Base-by-base conservation (phyloP, 352 stramenopile genomes). In the Pythium rishiriense region DNA sequence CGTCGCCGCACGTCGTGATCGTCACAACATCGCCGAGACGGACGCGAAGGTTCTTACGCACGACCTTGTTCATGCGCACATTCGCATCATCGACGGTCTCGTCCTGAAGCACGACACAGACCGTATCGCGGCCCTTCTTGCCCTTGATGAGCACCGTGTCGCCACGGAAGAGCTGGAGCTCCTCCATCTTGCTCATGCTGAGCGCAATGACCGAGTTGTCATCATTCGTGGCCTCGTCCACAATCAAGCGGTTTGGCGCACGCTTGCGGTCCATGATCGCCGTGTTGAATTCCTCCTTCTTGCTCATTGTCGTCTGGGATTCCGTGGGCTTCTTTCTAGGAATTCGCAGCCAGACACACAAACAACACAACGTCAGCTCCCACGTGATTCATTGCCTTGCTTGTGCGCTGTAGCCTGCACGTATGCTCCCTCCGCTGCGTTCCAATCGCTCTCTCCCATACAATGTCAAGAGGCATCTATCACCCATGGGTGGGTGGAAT, bases 11-110 rank as follows among this genome's bases (percentile, higher is more conserved):
- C 50, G 90, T 94, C 48, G 93, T 91, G 33, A 99, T 93, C 8
- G 96, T 98, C 47, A 99, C 96, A 21, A 99, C 80, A 76, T 99
- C 98, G n/a, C 96, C 94, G 19, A 99, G 88, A 31, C 97, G 90
- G 47, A 99, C 96, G 25, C 97, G 82, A 22, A 99, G 73, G 80
- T 99, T 99, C 88, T 99, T 99, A 31, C 98, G 93, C 47, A 99
- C 97, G 28, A 99, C 94, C 84, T 99, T 99, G 88, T 99, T 99
- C 97, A 99, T 99, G 46, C 96, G 88, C 21, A 99, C 94, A 64
- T 92, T 98, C 46, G 87, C 84, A 66, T 99, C 97, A 46, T 99
- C 97, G 50, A 98, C 98, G 19, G 91, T 98, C 66, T 99, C 98
- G 68, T 99, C 97, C 49, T 97, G 88, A 1, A 99, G 81, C 45